Base-by-base conservation (phyloP, 805 yeast species). In the Candida loeiensis region DNA sequence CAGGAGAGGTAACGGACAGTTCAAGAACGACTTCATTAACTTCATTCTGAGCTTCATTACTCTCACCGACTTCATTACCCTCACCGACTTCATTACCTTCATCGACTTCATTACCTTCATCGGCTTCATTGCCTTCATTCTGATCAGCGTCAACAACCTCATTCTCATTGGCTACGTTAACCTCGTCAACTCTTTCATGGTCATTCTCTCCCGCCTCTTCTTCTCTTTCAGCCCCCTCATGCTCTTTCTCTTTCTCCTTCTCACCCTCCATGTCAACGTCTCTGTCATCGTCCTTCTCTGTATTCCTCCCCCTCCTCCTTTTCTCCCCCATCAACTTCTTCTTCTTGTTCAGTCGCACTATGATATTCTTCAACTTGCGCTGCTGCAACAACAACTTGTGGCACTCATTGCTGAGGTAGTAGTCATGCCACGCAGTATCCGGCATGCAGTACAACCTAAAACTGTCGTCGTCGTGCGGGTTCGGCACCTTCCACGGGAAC, bases 401-500 rank as follows among this genome's bases (percentile, higher is more conserved):
- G 51, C 83, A 78, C 55, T 71, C 78, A 24, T 90, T 89, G 49
- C 86, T 79, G 47, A 80, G 74, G 17, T 64, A 64, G 63, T 85
- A 85, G 61, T 85, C 90, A 59, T 85, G 93, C 53, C 83, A 82
- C 37, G 73, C 71, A 53, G 85, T 93, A 63, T 85, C 93, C 4
- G 67, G 71, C 72, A 76, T 59, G 24, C 80, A 76, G 54, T 76
- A 85, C 22, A 85, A 63, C 48, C 73, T 75, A 59, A 79, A 85
- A 51, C 88, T 81, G 46, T 82, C 80, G 59, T 85, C 95, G 24
- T 53, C 55, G 6, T 54, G 59, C 2, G 58, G 67, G 49, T 75
- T 77, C 9, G 95, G 95, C 2, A 82, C 85, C 58, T 85, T 85
- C 95, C 95, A 85, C 2, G 95, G 95, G 56, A 85, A 85, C 55